Base-by-base conservation (phyloP, 202 grass and related monocot genomes). In the Panicum hallii region DNA sequence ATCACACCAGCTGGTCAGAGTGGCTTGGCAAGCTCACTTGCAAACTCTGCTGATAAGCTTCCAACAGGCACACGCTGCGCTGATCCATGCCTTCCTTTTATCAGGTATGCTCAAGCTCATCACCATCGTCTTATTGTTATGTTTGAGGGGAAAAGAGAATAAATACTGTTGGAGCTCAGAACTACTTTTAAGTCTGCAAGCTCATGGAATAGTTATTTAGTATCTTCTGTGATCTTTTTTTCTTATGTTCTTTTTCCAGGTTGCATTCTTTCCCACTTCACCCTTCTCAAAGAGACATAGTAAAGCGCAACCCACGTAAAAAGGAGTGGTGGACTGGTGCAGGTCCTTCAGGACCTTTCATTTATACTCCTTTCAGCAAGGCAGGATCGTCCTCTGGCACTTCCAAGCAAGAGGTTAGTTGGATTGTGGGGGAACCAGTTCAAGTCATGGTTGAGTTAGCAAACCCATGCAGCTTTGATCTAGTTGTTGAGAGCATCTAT, bases 391-490 rank as follows among this genome's bases (percentile, higher is more conserved):
- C 67, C 10, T 88, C 90, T 84, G 91, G 83, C 71, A 83, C 26
- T 49, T 83, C 71, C 77, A 90, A 94, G 82, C 93, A 99, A 86
- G 92, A 90, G 69, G 79, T 94, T 67, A 92, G 90, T 78, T 99
- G 97, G 97, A 94, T 99, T 78, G 93, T 99, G 49, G 97, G 97
- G 74, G 97, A 99, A 83, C 91, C 93, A 10, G 88, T 99, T 85
- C 97, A 96, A 84, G 90, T 99, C 77, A 94, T 99, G 88, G 91
- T 99, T 68, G 97, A 99, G 88, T 90, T 99, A 83, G 93, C 97
- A 86, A 99, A 99, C 68, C 97, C 97, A 13, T 99, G 97, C 88
- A 94, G 91, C 87, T 99, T 99, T 79, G 93, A 99, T 71, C 88
- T 99, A 55, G 86, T 88, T 79, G 91, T 94, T 71, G 93, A 96